Percentiles rank a stretch among this genome's conserved stretches.
These are phyloP conservation scores for Fusarium sp. DNA, from an alignment of 2,329 filamentous ascomycete species.

Conservation along the genomic window DNA sequence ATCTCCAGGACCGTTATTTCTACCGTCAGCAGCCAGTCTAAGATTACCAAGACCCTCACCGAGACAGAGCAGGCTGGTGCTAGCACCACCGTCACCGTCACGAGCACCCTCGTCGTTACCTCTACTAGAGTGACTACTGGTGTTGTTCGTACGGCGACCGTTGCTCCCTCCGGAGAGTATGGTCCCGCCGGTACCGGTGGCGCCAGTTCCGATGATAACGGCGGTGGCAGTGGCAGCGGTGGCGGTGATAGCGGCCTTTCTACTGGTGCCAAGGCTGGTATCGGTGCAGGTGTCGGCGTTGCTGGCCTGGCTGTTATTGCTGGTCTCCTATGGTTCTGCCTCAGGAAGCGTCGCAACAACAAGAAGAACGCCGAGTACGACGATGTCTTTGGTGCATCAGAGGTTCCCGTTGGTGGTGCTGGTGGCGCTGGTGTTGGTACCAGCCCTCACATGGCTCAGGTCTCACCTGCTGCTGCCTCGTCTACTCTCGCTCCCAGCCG, in stretches of 20 bases:
- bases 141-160: conserved; percentile 45
- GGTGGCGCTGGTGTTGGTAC: conserved; percentile 33
- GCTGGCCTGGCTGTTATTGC: conserved; percentile 51
- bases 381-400: conserved; percentile 56
- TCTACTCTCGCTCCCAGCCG: conserved; percentile 45
- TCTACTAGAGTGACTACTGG: conserved; percentile 50
- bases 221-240: conserved; percentile 30
- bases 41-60: conserved; percentile 48
- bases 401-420: conserved; percentile 55
- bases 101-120: conserved; percentile 52
- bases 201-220: conserved; percentile 19
- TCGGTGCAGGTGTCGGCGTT: conserved; percentile 55
- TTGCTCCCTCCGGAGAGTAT: conserved; percentile 42
- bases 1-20: conserved; percentile 48
- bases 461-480: conserved; percentile 39
- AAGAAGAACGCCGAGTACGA: conserved; percentile 51
- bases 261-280: conserved; percentile 58
- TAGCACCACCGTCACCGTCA: conserved; percentile 53
- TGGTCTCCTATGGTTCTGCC: conserved; percentile 47
- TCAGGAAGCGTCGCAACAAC: conserved; percentile 48
- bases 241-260: conserved; percentile 48
- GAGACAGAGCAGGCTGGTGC: conserved; percentile 51
- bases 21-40: conserved; percentile 47
- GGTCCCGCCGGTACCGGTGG: conserved; percentile 32
- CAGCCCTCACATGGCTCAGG: conserved; percentile 49